Evolutionary conservation across 2,329 filamentous ascomycete genomes (phyloP), one percentile per base, ranked within the genome.

Genomic region (Tolypocladium endophyticum): DNA sequence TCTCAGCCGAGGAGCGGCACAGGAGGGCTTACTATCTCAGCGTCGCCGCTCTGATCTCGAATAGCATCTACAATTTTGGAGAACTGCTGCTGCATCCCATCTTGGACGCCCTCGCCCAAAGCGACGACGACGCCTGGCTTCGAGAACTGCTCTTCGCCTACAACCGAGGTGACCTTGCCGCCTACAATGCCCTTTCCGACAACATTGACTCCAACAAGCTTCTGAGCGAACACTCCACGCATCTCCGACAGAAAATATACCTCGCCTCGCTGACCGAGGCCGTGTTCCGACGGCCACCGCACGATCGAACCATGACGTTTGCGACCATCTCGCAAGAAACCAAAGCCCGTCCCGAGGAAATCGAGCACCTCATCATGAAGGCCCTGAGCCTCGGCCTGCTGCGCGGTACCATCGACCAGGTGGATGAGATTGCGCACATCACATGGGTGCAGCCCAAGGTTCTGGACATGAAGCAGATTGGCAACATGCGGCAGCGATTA

Each of bases 371-470:
- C 64, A 89, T 99, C 69, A 99, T 99, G 94, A 97, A 97, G 81
- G 94, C 94, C n/a, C 77, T 99, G 68, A 97, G 92, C 70, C 76
- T 99, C 67, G 94, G 94, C 0, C 79, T 99, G 66, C 79, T 99
- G 66, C 85, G 88, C 66, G 94, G 94, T 54, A 94, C 89, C 60
- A 97, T 99, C 68, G 94, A 99, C 73, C 93, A 99, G 77, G 94
- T 99, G 38, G 91, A 91, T 55, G 88, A 92, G 75, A 86, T 97
- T 66, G 94, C 94, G 52, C 86, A 92, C 72, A 97, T 99, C 76
- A 93, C 93, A 69, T 99, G 94, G 94, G 94, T 99, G 61, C 94
- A 99, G 78, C 94, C 94, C 28, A 97, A 97, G 83, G 92, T 99
- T 38, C 78, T 99, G 66, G 94, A 97, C 74, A 91, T 92, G 86